A percentile compares a stretch with the other conserved stretches of the same genome.
phyloP scores from a whole-genome alignment of 2,329 filamentous ascomycete species.

The Colletotrichum sp. region DNA sequence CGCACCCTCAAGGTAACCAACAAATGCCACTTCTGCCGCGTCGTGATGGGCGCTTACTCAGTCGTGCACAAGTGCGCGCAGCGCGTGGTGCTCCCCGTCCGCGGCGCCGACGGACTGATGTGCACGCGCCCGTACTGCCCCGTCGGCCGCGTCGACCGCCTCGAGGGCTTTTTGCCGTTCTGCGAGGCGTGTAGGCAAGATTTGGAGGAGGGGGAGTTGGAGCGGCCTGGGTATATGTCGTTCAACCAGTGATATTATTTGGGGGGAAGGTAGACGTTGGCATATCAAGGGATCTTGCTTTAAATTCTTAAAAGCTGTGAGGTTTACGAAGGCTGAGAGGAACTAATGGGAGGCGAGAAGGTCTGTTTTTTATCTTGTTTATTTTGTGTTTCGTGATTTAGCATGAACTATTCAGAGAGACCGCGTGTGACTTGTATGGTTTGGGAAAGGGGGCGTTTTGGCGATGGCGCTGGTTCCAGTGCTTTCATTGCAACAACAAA shows the following conservation, averaged over 20 bases:
- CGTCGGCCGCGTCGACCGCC: not conserved
- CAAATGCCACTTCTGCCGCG: not conserved
- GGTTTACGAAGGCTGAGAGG: too few species aligned
- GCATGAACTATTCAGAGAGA: too few species aligned
- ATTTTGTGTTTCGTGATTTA: too few species aligned
- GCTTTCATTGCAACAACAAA: accelerated
- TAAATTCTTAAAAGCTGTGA: too few species aligned
- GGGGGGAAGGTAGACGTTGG: too few species aligned
- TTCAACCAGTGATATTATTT: accelerated
- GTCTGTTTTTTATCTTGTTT: too few species aligned
- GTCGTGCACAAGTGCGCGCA: not conserved
- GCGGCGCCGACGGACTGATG: not conserved
- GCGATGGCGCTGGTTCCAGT: accelerated
- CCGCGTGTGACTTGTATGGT: accelerated
- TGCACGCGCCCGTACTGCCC: not conserved
- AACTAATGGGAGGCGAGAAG: too few species aligned
- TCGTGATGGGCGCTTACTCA: not conserved
- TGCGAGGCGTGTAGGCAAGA: not conserved
- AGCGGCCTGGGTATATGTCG: not conserved
- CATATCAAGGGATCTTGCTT: too few species aligned
- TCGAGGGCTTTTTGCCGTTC: not conserved
- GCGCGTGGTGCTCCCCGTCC: not conserved
- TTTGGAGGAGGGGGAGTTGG: not conserved
- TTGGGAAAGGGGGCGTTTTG: not conserved
- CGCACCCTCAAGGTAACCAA: not conserved